phyloP scores from a whole-genome alignment of 2,329 filamentous ascomycete genomes.

The Fusarium falciforme region DNA sequence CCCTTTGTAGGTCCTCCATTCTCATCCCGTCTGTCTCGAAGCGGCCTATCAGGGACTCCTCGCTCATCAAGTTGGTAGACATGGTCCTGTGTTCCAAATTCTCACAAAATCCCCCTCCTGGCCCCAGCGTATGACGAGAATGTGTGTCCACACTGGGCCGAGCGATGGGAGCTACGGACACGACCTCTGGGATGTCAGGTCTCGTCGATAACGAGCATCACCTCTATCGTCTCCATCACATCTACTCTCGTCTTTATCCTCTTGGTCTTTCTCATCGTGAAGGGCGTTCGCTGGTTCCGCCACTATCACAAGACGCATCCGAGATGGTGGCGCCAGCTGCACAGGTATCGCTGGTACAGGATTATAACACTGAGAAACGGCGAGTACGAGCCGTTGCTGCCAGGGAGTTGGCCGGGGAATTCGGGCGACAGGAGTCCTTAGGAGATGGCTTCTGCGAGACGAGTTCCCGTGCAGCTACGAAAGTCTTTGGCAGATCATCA shows the following conservation, averaged over 20 bases:
- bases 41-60: neutral
- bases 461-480: conserved; percentile 14
- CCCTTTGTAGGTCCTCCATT: conserved; percentile 56
- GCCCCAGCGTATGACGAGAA: conserved; percentile 62
- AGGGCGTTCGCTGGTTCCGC: conserved; percentile 36
- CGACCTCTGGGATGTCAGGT: conserved; percentile 51
- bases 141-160: conserved; percentile 63
- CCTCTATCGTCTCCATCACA: conserved; percentile 42
- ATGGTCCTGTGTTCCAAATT: conserved; percentile 66
- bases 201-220: conserved; percentile 50
- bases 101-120: conserved; percentile 56
- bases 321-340: conserved; percentile 26
- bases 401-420: conserved; percentile 14
- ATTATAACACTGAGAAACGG: conserved; percentile 26
- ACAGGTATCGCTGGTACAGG: conserved; percentile 26
- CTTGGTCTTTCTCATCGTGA: conserved; percentile 37
- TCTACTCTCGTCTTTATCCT: conserved; percentile 45
- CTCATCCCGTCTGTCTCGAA: neutral
- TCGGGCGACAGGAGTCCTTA: conserved; percentile 2
- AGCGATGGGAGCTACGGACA: conserved; percentile 53
- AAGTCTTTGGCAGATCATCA: neutral
- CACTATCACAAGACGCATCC: conserved; percentile 35
- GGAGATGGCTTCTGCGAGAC: neutral
- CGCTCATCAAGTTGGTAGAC: conserved; percentile 51
- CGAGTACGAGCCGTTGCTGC: conserved; percentile 48